Percentiles rank a stretch among this genome's conserved stretches.
Conservation (phyloP, 2,329 filamentous ascomycete genomes). For the Paecilomyces variotii region DNA sequence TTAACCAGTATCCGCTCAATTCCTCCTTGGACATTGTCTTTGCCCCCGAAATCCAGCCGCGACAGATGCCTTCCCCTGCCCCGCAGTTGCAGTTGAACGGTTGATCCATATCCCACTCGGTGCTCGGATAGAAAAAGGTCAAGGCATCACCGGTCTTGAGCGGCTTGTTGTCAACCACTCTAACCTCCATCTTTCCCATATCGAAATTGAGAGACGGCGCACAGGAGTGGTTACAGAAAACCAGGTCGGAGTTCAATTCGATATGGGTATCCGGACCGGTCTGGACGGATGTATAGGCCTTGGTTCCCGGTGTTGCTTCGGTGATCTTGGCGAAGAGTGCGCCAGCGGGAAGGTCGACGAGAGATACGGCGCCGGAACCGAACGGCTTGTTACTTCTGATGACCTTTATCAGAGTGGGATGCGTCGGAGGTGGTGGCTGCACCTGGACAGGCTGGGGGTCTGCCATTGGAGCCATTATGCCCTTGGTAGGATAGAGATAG, state of each 20-base stretch:
- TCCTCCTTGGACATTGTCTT: constrained; percentile 24
- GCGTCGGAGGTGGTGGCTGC: neutral
- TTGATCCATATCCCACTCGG: constrained; percentile 44
- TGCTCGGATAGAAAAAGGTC: constrained; percentile 44
- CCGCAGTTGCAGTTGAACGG: constrained; percentile 39
- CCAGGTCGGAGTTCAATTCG: constrained; percentile 49
- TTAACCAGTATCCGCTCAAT: constrained; percentile 34
- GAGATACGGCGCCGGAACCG: constrained; percentile 39
- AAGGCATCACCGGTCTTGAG: constrained; percentile 34
- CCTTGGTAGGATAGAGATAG: neutral
- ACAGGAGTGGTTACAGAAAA: constrained; percentile 52
- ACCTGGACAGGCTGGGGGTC: neutral
- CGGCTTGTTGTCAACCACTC: constrained; percentile 30
- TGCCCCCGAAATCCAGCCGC: constrained; percentile 33
- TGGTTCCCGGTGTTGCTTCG: constrained; percentile 34
- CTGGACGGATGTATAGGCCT: constrained; percentile 47
- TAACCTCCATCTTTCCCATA: constrained; percentile 36
- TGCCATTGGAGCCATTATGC: neutral
- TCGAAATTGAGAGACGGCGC: constrained; percentile 47
- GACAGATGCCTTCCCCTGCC: constrained; percentile 25
- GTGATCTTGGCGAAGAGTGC: constrained; percentile 44
- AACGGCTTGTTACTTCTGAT: constrained; percentile 18
- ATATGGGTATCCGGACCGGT: constrained; percentile 43
- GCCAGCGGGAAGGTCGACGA: constrained; percentile 42
- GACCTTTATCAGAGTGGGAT: constrained; percentile 10